Conservation (phyloP, 257 asterid genomes). For the Agastache rugosa region DNA sequence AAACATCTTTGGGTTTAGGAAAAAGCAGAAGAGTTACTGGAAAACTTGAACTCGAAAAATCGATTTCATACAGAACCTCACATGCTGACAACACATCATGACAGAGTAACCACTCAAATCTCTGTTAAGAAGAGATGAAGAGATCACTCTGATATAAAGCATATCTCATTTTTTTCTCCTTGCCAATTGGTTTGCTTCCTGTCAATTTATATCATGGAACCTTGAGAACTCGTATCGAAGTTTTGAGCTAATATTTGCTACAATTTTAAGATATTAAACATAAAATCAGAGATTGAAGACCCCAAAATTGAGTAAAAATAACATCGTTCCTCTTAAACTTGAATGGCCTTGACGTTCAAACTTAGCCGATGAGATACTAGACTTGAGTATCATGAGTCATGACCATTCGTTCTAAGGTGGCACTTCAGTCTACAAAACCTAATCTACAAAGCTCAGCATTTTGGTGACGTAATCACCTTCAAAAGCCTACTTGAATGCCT, state of each 20-base stretch:
- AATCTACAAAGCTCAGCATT: not conserved
- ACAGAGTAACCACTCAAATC: not conserved
- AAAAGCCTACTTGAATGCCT: not conserved
- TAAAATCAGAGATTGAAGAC: not conserved
- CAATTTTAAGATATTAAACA: not conserved
- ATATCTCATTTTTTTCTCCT: constrained; percentile 3
- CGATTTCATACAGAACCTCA: not conserved
- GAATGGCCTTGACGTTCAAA: not conserved
- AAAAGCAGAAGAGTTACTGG: not conserved
- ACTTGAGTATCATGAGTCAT: not conserved
- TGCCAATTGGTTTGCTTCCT: not conserved
- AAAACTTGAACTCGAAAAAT: not conserved
- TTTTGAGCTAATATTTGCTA: not conserved
- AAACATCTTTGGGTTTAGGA: constrained; percentile 1
- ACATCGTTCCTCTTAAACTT: not conserved
- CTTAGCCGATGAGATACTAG: not conserved
- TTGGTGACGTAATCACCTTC: not conserved
- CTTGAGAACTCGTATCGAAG: not conserved
- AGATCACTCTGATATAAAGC: not conserved
- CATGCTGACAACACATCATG: not conserved
- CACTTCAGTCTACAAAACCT: not conserved
- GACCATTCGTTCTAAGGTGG: not conserved
- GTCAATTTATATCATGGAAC: not conserved
- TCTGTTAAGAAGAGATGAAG: not conserved
- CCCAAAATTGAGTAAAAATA: not conserved